Base-by-base conservation (phyloP, 2,329 filamentous ascomycete species). In the Aureobasidium subglaciale region DNA sequence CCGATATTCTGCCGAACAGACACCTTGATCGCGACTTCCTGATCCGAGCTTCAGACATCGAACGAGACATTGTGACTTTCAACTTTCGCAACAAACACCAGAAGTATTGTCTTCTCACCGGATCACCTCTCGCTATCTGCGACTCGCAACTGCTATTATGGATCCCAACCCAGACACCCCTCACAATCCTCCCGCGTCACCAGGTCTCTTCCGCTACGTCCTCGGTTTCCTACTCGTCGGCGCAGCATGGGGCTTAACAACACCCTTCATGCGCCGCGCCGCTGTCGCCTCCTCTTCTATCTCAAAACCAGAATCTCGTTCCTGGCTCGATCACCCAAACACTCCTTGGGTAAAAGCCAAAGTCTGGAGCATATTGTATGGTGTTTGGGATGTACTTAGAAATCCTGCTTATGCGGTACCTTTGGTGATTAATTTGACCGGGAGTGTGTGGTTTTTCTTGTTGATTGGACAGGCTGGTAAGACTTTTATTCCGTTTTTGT, bases 371-470 rank as follows among this genome's bases (percentile, higher is more conserved):
- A 77, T 85, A 7, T 81, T 86, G 65, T 93, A 89, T 67, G 86
- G 84, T 3, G 87, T 92, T 1, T 65, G 84, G 11, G 91, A 96
- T 66, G 75, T 96, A 57, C 72, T 97, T 52, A 77, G 80, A 57
- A 90, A 90, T 63, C 91, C 91, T 32, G 80, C 82, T 16, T 97
- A 97, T 71, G 88, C 90, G 5, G 73, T 95, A 24, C 92, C 92
- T 18, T 72, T 97, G 63, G 73, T 96, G 52, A 72, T 96, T 57
- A 97, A 97, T 68, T 73, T 97, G 53, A 96, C 92, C 2, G 92
- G 92, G 27, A 95, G 90, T 67, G 80, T 96, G 55, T 97, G 92
- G 92, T 97, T 97, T 73, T 97, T 97, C 64, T 72, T 97, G 62
- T 76, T 97, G 61, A 92, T 97, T 72, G 92, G 92, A 6, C 83